Evolutionary conservation across 176 grass and related monocot species (phyloP), one percentile per base, ranked within the genome.

Genomic region (Poa pratensis): DNA sequence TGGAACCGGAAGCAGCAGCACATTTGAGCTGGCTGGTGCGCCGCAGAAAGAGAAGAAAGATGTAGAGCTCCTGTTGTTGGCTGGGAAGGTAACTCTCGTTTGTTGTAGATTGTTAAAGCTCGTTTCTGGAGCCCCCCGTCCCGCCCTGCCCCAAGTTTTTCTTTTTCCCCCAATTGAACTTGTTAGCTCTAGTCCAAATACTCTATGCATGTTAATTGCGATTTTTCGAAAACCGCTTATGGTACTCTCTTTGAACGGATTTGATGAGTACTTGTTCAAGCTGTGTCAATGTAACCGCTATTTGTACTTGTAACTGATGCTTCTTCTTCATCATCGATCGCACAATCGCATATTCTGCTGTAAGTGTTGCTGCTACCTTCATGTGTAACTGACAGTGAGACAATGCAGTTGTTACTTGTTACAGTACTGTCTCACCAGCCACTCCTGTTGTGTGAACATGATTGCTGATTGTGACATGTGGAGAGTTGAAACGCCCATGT

Each of bases 11-110:
- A 73, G 43, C 45, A 74, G 45, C 43, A 58, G 24, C 46, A 23
- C 75, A 55, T 73, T 70, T 84, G 76, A 66, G 28, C 72, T 65
- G 58, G 45, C 82, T 65, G 82, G 55, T n/a, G 72, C 16, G 13
- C 24, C 58, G 35, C 54, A 65, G 54, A 66, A 90, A 86, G 74
- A 66, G 55, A 74, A 70, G 26, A 45, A 80, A 73, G 79, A 82
- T 49, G 73, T 72, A 78, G 84, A 73, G 35, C 66, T 78, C 45
- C 43, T 86, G 73, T 77, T 90, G 73, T 62, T 78, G 23, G 79
- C 58, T 57, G 73, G 73, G 73, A 46, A 64, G 72, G 72, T 66
- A 66, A 66, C 82, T 39, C 54, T 74, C 69, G 62, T 68, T 79
- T 43, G 83, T 75, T 80, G 40, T 76, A 81, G 88, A 70, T 66